phyloP scores from a whole-genome alignment of 225 moss, liverwort and hornwort genomes.

The Climacium dendroides region DNA sequence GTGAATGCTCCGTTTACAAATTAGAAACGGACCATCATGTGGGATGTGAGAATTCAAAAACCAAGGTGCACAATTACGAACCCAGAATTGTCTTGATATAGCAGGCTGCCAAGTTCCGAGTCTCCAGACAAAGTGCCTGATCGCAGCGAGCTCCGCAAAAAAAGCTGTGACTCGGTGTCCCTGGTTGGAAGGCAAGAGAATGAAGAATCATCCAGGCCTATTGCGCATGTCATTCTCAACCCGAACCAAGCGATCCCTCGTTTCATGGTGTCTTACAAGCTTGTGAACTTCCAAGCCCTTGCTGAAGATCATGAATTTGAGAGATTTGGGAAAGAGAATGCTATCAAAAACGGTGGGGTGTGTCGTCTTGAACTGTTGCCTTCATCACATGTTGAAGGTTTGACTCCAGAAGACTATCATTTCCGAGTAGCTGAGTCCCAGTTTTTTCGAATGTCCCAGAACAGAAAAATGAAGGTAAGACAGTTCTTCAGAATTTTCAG shows the following conservation, averaged over 20 bases:
- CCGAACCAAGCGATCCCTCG: slow-evolving; percentile 18
- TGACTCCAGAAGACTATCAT: slow-evolving; percentile 9
- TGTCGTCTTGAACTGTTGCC: slow-evolving; percentile 2
- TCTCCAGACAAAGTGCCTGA: neutral
- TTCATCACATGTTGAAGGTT: neutral
- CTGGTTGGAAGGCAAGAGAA: neutral
- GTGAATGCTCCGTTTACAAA: neutral
- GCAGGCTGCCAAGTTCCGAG: neutral
- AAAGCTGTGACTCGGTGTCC: slow-evolving; percentile 6
- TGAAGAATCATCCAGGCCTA: neutral
- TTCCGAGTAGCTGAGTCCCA: slow-evolving; percentile 29
- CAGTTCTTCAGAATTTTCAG: neutral
- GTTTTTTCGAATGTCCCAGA: slow-evolving; percentile 18
- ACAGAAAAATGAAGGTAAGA: neutral
- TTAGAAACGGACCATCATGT: neutral
- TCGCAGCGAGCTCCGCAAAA: neutral
- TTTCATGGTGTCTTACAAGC: slow-evolving; percentile 9
- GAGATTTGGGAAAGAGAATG: slow-evolving; percentile 2
- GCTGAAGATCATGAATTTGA: neutral
- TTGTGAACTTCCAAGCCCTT: neutral
- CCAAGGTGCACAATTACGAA: neutral
- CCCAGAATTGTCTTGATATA: neutral
- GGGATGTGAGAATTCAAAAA: neutral
- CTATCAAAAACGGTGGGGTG: neutral
- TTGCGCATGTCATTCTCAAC: neutral